phyloP scores from a whole-genome alignment of 495 filamentous ascomycete genomes.

The Tuber indicum region DNA sequence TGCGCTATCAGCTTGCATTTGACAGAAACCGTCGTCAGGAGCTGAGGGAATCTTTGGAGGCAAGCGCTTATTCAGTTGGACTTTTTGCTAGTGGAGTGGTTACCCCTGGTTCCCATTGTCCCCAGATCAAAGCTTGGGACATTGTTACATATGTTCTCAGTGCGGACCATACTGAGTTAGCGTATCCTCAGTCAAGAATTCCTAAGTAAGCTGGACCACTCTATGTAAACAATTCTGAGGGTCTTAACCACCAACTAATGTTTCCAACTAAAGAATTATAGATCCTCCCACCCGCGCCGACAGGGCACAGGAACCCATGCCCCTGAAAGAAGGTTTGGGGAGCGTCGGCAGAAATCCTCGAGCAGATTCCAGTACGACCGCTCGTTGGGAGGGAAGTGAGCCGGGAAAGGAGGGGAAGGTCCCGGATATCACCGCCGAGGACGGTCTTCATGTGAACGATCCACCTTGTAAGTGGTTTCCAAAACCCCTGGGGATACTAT shows the following conservation, averaged over 20 bases:
- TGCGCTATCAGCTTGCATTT: neutral
- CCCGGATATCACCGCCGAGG: neutral
- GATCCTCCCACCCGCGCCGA: neutral
- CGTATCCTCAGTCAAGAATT: no score
- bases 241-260: neutral
- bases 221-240: no score
- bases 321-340: neutral
- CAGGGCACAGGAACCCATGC: neutral
- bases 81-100: no score
- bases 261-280: neutral
- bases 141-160: no score
- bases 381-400: neutral
- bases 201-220: no score
- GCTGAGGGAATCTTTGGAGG: no score
- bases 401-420: neutral
- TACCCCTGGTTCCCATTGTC: no score
- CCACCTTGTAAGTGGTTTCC: neutral
- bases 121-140: no score
- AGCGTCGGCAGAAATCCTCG: neutral
- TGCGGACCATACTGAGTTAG: no score
- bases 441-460: neutral
- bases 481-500: neutral
- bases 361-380: neutral
- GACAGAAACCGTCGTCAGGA: neutral
- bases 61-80: no score